A percentile compares a stretch with the other conserved stretches of the same genome.
phyloP scores from a whole-genome alignment of 306 rosid species.

The Cucurbita argyrosperma region DNA sequence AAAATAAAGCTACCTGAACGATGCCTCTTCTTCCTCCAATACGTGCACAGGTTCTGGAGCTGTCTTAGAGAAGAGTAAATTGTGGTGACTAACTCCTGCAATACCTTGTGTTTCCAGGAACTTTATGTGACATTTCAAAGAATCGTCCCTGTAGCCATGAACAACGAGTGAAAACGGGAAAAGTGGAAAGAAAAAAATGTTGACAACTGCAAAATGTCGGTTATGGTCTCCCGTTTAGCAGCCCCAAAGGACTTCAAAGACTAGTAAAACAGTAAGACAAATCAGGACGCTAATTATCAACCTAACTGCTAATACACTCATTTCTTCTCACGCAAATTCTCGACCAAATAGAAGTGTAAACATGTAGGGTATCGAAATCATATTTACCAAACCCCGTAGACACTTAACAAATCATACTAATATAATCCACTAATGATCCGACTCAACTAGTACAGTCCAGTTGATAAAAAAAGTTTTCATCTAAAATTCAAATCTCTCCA shows the following conservation, averaged over 20 bases:
- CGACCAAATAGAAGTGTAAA: background rate
- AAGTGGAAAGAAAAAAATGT: background rate
- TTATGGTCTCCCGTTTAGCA: background rate
- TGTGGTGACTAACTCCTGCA: constrained; percentile 91
- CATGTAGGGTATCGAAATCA: background rate
- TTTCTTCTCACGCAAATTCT: background rate
- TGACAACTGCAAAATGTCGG: background rate
- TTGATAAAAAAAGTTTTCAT: background rate
- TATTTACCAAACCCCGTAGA: background rate
- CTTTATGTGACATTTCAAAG: constrained; percentile 41
- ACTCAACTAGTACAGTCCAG: background rate
- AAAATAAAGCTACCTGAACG: constrained; percentile 31
- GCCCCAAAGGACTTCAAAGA: background rate
- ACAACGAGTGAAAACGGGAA: background rate
- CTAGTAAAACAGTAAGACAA: background rate
- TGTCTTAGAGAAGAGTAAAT: constrained; percentile 75
- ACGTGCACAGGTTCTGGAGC: constrained; percentile 35
- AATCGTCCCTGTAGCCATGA: constrained; percentile 33
- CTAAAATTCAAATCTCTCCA: background rate
- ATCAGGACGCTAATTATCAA: background rate
- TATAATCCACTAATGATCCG: background rate
- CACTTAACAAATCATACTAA: background rate
- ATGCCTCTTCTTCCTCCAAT: constrained; percentile 33
- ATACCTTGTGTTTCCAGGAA: constrained; percentile 64
- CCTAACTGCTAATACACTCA: background rate